phyloP scores from a whole-genome alignment of 371 early-diverging fungal genomes.

The Apophysomyces elegans region DNA sequence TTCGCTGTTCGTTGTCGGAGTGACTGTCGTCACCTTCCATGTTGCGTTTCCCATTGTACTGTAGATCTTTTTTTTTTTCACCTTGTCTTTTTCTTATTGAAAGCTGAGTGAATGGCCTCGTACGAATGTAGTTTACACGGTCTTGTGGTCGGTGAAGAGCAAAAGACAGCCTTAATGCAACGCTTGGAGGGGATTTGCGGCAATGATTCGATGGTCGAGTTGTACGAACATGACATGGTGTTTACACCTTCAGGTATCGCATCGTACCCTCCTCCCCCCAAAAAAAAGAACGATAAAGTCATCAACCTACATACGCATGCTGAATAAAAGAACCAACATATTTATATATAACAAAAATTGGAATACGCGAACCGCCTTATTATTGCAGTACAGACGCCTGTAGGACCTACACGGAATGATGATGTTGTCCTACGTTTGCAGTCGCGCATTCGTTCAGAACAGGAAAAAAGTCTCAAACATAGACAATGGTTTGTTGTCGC shows the following conservation, averaged over 20 bases:
- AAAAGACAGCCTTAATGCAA: slow-evolving; percentile 42
- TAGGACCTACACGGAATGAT: slow-evolving; percentile 55
- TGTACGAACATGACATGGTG: slow-evolving; percentile 53
- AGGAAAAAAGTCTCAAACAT: slow-evolving; percentile 44
- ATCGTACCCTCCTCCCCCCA: background rate
- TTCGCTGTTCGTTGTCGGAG: slow-evolving; percentile 1
- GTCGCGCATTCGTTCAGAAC: slow-evolving; percentile 43
- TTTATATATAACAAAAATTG: too few relatives aligned
- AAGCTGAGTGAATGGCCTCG: slow-evolving; percentile 29
- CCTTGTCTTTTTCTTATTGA: too few relatives aligned
- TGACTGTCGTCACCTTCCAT: too few relatives aligned
- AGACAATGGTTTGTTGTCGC: slow-evolving; percentile 39
- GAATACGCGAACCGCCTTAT: background rate
- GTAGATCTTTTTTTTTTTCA: background rate
- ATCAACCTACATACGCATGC: too few relatives aligned
- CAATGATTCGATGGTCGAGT: slow-evolving; percentile 41
- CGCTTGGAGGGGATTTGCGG: slow-evolving; percentile 51
- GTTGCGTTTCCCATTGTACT: too few relatives aligned
- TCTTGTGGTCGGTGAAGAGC: slow-evolving; percentile 35
- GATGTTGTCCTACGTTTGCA: slow-evolving; percentile 52
- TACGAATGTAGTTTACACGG: slow-evolving; percentile 57
- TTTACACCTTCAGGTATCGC: slow-evolving; percentile 50
- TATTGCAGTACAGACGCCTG: slow-evolving; percentile 46
- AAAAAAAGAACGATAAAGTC: too few relatives aligned
- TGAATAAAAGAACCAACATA: too few relatives aligned